Conservation (phyloP, 257 asterid species). For the Solanum ossicruentum region DNA sequence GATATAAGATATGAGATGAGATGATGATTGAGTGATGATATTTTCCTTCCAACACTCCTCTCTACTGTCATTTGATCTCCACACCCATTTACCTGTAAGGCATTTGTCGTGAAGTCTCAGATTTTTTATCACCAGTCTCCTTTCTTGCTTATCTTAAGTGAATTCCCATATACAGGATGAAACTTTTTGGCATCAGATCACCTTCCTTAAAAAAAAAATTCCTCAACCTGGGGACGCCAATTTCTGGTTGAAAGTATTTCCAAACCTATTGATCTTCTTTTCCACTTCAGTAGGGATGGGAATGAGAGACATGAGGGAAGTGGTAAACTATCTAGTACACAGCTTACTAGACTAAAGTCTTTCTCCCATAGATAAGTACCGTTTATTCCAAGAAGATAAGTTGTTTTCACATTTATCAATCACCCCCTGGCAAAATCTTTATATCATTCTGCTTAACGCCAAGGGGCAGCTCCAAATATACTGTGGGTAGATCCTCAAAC, state of each 20-base stretch:
- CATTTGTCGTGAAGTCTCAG: neutral
- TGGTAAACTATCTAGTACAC: neutral
- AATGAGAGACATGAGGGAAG: neutral
- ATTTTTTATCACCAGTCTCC: neutral
- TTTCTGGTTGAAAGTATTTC: neutral
- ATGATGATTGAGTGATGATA: neutral
- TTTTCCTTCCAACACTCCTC: neutral
- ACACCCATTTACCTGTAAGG: neutral
- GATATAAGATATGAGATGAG: no score
- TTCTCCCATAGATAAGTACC: neutral
- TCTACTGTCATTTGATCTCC: neutral
- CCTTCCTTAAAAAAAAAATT: neutral
- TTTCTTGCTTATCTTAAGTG: neutral
- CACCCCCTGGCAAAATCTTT: neutral
- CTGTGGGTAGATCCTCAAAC: neutral
- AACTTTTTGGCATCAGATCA: neutral
- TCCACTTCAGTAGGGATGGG: neutral
- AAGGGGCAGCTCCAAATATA: neutral
- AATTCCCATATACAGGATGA: neutral
- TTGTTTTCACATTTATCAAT: neutral
- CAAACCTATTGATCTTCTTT: neutral
- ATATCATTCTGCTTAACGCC: neutral
- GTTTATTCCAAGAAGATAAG: neutral
- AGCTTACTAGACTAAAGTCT: neutral
- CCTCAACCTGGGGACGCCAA: neutral